A percentile compares a stretch with the other conserved stretches of the same genome.
Evolutionary conservation across 2,329 filamentous ascomycete genomes (phyloP).

Genomic region (Aspergillus novofumigatus): DNA sequence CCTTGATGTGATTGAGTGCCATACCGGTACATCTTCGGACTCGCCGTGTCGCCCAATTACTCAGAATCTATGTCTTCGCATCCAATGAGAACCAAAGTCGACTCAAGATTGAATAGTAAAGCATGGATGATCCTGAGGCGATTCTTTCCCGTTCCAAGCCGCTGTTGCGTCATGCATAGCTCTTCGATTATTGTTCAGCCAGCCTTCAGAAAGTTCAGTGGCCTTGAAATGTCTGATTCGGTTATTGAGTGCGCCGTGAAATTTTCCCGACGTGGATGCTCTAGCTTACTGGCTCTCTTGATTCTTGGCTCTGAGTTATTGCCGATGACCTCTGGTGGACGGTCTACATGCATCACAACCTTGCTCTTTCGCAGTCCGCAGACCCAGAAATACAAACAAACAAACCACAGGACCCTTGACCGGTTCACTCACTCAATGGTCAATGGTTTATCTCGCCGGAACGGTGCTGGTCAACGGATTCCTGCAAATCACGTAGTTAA

Average conservation of each 20-base stretch:
- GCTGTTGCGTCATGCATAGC: background rate
- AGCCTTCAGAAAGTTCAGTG: background rate
- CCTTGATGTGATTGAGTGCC: background rate
- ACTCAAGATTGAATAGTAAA: background rate
- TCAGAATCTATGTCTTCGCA: background rate
- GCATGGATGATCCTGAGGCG: background rate
- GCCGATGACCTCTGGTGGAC: background rate
- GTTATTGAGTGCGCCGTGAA: background rate
- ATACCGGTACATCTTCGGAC: background rate
- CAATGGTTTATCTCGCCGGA: background rate
- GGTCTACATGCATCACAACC: background rate
- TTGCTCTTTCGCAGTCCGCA: background rate
- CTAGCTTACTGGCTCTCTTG: background rate
- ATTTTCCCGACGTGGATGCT: background rate
- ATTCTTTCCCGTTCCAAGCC: background rate
- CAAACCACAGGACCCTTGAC: background rate
- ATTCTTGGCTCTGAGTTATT: background rate
- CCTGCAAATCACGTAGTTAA: background rate
- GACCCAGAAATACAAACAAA: background rate
- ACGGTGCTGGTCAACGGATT: background rate
- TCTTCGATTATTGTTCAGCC: background rate
- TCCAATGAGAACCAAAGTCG: background rate
- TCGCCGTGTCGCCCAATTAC: background rate
- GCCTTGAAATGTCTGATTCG: background rate
- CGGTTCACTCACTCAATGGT: background rate